Evolutionary conservation across 2,329 filamentous ascomycete genomes (phyloP).

Genomic region (Dactylonectria macrodidyma): DNA sequence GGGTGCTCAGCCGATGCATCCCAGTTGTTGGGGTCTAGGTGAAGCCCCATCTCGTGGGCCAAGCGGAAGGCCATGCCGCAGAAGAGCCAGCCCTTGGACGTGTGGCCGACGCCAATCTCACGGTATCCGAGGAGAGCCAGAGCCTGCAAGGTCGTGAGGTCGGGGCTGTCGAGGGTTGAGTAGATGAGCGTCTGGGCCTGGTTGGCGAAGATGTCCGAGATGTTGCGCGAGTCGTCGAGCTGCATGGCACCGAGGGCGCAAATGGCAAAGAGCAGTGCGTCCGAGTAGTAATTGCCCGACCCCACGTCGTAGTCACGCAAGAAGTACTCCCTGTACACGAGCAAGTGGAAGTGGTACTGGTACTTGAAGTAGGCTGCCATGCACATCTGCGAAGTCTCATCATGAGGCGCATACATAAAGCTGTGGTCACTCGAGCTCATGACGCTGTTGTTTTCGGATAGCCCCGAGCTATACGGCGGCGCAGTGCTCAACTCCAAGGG

Average conservation of each 20-base stretch:
- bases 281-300: conserved; percentile 64
- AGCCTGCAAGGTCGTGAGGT: conserved; percentile 63
- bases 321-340: conserved; percentile 66
- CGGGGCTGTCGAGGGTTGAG: conserved; percentile 60
- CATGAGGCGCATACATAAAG: conserved; percentile 59
- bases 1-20: conserved; percentile 55
- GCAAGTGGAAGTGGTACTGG: conserved; percentile 65
- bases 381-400: conserved; percentile 60
- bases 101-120: conserved; percentile 63
- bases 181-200: conserved; percentile 63
- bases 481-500: conserved; percentile 34
- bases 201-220: conserved; percentile 61
- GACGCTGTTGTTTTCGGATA: conserved; percentile 30
- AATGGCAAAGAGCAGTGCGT: conserved; percentile 63
- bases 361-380: conserved; percentile 65
- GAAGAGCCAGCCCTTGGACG: conserved; percentile 66
- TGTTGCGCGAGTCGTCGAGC: conserved; percentile 55
- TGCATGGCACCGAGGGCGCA: conserved; percentile 65
- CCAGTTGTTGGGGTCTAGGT: conserved; percentile 67
- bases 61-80: conserved; percentile 67
- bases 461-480: conserved; percentile 23
- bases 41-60: conserved; percentile 67
- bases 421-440: conserved; percentile 39
- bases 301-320: conserved; percentile 64
- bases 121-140: conserved; percentile 62